Conservation (phyloP, 257 asterid genomes). For the Cinchona pubescens region DNA sequence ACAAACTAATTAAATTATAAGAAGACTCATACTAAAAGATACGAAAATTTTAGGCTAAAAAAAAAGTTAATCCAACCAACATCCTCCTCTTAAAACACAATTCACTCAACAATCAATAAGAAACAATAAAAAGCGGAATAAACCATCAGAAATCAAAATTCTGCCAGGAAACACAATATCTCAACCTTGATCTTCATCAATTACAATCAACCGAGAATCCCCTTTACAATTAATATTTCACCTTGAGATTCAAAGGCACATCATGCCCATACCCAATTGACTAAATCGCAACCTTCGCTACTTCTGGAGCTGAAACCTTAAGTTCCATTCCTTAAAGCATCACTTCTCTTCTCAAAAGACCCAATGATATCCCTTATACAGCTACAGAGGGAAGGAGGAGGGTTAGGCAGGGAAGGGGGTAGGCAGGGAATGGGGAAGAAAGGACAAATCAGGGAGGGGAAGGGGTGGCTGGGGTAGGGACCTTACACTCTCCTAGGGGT, state of each 20-base stretch:
- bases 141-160: slow-evolving; percentile 47
- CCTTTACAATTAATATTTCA: slow-evolving; percentile 93
- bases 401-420: too few species aligned
- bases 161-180: slow-evolving; percentile 92
- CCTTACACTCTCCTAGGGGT: too few species aligned
- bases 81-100: not conserved
- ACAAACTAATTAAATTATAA: too few species aligned
- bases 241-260: slow-evolving; percentile 76
- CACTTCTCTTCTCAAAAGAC: slow-evolving; percentile 13
- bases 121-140: not conserved
- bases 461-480: too few species aligned
- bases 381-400: too few species aligned
- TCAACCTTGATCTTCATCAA: slow-evolving; percentile 69
- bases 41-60: too few species aligned
- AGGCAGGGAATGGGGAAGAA: too few species aligned
- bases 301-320: slow-evolving; percentile 76
- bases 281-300: slow-evolving; percentile 79
- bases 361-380: too few species aligned
- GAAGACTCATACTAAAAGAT: too few species aligned
- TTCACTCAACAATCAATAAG: not conserved
- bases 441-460: too few species aligned
- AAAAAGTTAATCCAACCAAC: not conserved
- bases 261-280: slow-evolving; percentile 97
- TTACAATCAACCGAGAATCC: slow-evolving; percentile 65
- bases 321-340: slow-evolving; percentile 65